phyloP scores from a whole-genome alignment of 2,329 filamentous ascomycete species.

The Niveomyces coronatus region DNA sequence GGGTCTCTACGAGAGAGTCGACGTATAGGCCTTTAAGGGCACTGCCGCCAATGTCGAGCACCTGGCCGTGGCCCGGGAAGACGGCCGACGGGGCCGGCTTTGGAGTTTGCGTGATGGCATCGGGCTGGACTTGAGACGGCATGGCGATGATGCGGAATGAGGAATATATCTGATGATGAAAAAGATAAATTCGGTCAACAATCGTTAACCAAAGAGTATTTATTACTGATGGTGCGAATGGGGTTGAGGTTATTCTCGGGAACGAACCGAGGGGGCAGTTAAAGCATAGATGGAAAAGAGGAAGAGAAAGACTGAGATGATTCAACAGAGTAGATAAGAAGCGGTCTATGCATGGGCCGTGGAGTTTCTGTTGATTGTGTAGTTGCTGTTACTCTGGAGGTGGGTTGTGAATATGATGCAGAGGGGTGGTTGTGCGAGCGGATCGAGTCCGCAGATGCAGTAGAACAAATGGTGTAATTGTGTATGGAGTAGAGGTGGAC shows the following conservation, averaged over 20 bases:
- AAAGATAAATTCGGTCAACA: no score
- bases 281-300: background rate
- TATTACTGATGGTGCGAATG: no score
- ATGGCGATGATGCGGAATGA: no score
- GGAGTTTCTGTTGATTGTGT: background rate
- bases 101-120: background rate
- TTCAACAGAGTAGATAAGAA: background rate
- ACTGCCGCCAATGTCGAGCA: constrained; percentile 30
- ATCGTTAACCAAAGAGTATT: no score
- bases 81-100: constrained; percentile 12
- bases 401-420: constrained; percentile 3
- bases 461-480: no score
- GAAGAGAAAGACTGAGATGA: background rate
- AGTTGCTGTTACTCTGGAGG: constrained; percentile 3
- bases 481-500: no score
- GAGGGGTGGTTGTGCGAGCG: no score
- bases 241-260: no score
- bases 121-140: background rate
- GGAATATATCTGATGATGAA: no score
- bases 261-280: no score
- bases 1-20: constrained; percentile 17
- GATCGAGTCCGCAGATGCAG: constrained; percentile 3
- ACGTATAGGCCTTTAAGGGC: constrained; percentile 20
- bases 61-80: constrained; percentile 18
- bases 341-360: no score